phyloP scores from a whole-genome alignment of 352 stramenopile genomes.

The Phytophthora agathidicida region DNA sequence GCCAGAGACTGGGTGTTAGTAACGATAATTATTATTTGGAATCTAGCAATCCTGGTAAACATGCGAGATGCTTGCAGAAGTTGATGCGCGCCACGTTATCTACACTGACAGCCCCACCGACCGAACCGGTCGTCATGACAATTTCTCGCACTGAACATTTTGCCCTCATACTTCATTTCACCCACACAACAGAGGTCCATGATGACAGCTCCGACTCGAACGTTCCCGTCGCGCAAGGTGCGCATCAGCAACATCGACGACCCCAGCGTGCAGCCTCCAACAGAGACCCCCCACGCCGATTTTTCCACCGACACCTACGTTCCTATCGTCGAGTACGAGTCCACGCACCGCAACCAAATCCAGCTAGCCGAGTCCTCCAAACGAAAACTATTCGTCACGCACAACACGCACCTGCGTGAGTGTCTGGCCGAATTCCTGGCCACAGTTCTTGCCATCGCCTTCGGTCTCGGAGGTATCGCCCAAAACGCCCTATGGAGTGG shows the following conservation, averaged over 20 bases:
- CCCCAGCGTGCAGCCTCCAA: no score
- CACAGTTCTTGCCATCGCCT: slow-evolving; percentile 52
- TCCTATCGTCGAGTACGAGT: slow-evolving; percentile 16
- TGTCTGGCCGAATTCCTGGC: slow-evolving; percentile 58
- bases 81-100: slow-evolving; percentile 12
- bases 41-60: slow-evolving; percentile 3
- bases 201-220: slow-evolving; percentile 19
- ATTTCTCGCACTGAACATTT: neutral
- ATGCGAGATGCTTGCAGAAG: neutral
- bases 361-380: slow-evolving; percentile 10
- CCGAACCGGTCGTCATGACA: no score
- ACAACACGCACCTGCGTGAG: slow-evolving; percentile 43
- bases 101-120: neutral
- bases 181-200: neutral
- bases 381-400: slow-evolving; percentile 17
- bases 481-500: slow-evolving; percentile 49
- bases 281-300: slow-evolving; percentile 15
- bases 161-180: slow-evolving; percentile 10
- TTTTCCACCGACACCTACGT: slow-evolving; percentile 15
- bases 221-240: slow-evolving; percentile 12
- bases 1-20: no score
- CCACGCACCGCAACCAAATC: slow-evolving; percentile 1
- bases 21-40: neutral
- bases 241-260: slow-evolving; percentile 18
- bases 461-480: slow-evolving; percentile 50